phyloP scores from a whole-genome alignment of 1,284 basidiomycete species.

The Trametes polyzona region DNA sequence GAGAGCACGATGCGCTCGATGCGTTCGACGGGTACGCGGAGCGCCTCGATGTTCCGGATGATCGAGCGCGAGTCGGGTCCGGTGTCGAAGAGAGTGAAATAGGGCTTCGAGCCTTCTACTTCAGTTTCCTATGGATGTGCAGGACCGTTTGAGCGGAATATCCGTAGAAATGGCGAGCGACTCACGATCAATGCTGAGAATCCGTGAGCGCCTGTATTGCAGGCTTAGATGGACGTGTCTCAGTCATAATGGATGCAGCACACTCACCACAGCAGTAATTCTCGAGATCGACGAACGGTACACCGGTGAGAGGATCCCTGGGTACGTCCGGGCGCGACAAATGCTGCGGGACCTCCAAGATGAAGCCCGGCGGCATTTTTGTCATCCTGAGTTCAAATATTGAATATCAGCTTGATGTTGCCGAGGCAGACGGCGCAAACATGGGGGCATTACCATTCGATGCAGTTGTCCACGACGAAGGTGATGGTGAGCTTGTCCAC shows the following conservation, averaged over 20 bases:
- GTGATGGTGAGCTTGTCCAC: slow-evolving; percentile 62
- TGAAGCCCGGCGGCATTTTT: slow-evolving; percentile 77
- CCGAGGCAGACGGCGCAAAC: neutral
- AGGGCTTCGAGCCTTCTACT: slow-evolving; percentile 39
- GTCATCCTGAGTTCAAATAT: slow-evolving; percentile 59
- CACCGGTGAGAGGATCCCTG: slow-evolving; percentile 57
- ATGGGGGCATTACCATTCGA: slow-evolving; percentile 68
- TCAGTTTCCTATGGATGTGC: slow-evolving; percentile 36
- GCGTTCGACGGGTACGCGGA: slow-evolving; percentile 56
- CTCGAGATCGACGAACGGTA: slow-evolving; percentile 73
- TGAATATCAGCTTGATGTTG: neutral
- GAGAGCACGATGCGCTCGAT: slow-evolving; percentile 73
- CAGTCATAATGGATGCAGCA: neutral
- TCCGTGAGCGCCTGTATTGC: slow-evolving; percentile 71
- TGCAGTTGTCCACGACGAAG: slow-evolving; percentile 76
- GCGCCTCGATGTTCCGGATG: slow-evolving; percentile 66
- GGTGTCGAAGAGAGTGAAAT: slow-evolving; percentile 75
- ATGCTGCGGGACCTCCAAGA: slow-evolving; percentile 71
- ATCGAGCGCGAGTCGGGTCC: slow-evolving; percentile 78
- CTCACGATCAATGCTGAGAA: slow-evolving; percentile 78
- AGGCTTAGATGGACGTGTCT: neutral
- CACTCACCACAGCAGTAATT: slow-evolving; percentile 73
- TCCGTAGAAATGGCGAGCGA: neutral
- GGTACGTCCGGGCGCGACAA: slow-evolving; percentile 52
- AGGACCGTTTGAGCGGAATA: neutral